phyloP scores from a whole-genome alignment of 2,329 filamentous ascomycete genomes.

The Ophiosphaerella narmari region DNA sequence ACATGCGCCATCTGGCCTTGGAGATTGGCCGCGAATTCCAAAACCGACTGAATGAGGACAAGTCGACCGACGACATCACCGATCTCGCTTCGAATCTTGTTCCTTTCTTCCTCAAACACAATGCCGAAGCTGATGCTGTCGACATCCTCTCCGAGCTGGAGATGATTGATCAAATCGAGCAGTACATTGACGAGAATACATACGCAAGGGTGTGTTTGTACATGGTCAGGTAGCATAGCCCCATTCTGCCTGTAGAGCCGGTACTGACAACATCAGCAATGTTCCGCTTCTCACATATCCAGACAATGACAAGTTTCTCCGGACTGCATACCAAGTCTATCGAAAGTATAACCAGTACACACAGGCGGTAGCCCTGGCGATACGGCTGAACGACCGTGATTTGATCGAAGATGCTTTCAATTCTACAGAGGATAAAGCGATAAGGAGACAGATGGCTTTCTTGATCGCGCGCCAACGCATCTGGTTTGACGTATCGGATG shows the following conservation, averaged over 20 bases:
- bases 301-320: conserved; percentile 94
- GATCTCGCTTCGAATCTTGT: conserved; percentile 84
- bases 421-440: conserved; percentile 75
- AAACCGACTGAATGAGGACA: conserved; percentile 83
- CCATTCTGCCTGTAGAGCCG: background rate
- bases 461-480: conserved; percentile 91
- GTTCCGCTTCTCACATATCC: conserved; percentile 96
- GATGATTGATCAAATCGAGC: conserved; percentile 89
- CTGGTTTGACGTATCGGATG: conserved; percentile 72
- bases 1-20: conserved; percentile 90
- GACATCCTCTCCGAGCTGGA: conserved; percentile 96
- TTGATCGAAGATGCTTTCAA: conserved; percentile 83
- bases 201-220: conserved; percentile 93
- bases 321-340: conserved; percentile 92
- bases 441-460: conserved; percentile 94
- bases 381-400: conserved; percentile 84
- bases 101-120: conserved; percentile 94
- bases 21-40: conserved; percentile 95
- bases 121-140: conserved; percentile 96
- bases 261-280: conserved; percentile 64
- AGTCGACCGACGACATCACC: conserved; percentile 80
- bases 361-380: conserved; percentile 92
- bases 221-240: conserved; percentile 72
- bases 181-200: conserved; percentile 91
- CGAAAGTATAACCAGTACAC: conserved; percentile 89